Base-by-base conservation (phyloP, 2,329 filamentous ascomycete species). In the Ophiosphaerella herpotricha region DNA sequence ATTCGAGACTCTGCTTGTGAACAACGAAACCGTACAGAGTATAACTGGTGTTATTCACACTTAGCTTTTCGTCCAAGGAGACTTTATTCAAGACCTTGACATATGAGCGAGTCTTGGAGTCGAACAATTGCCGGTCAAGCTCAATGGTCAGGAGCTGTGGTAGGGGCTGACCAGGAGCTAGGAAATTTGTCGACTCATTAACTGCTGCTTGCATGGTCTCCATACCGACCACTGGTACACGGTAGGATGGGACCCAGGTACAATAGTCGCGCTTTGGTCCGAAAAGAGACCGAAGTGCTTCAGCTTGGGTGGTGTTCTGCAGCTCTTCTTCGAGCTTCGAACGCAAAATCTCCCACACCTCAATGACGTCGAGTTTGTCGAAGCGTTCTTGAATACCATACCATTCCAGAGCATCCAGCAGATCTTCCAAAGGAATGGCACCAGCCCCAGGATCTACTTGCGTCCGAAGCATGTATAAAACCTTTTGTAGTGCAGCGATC, bases 11-110 rank as follows among this genome's bases (percentile, higher is more conserved):
- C 23, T 82, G 83, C 52, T 79, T 80, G 60, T 87, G 84, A 2
- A 84, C 81, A 29, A 85, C 72, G 54, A 85, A 82, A 3, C 82
- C 82, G 55, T 83, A 86, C 0, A 87, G 75, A 1, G 78, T 79
- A 60, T 85, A 87, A 9, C 74, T 64, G 11, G 71, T 73, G 7
- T 64, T 73, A 23, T 74, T 62, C n/a, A 85, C 67, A 37, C 75
- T 75, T 23, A 86, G 64, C 9, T 77, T 69, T 46, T 86, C 82
- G 44, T 85, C 76, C 12, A 86, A 59, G 2, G 77, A 73, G n/a
- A 87, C 80, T 36, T 77, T 77, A 61, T 85, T 78, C 43, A 80
- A 75, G 5, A 84, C 63, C 54, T 86, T 79, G 42, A 80, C 78
- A 79, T 84, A 86, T 24, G 80, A 78, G 2, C 83, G 78, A 31